A percentile compares a stretch with the other conserved stretches of the same genome.
These are phyloP conservation scores for Sphaerobolus stellatus DNA, from an alignment of 1,284 basidiomycete species.

Conservation along the genomic window DNA sequence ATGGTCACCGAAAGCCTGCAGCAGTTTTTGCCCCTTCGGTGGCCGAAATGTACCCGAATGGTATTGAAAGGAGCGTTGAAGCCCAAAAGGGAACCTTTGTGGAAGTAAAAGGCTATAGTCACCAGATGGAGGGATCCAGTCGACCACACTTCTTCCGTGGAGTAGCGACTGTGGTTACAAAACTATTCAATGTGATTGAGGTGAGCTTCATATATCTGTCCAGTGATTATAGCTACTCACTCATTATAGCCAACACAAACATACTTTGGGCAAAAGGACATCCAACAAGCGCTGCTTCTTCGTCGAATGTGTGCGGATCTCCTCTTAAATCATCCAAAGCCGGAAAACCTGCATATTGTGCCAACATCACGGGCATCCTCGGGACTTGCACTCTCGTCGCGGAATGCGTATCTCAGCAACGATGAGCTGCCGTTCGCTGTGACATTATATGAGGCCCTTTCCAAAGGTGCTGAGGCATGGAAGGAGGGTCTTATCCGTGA, in stretches of 20 bases:
- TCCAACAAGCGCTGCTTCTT: constrained; percentile 90
- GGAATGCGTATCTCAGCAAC: constrained; percentile 81
- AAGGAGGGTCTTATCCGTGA: constrained; percentile 48
- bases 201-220: constrained; percentile 38
- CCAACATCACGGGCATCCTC: constrained; percentile 73
- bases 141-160: constrained; percentile 94
- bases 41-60: constrained; percentile 85
- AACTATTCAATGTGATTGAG: constrained; percentile 91
- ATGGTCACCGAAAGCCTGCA: constrained; percentile 43
- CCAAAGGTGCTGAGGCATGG: constrained; percentile 57
- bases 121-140: constrained; percentile 83
- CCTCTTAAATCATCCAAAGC: constrained; percentile 72
- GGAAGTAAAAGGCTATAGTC: constrained; percentile 83
- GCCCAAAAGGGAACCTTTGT: constrained; percentile 88
- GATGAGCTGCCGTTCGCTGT: constrained; percentile 70
- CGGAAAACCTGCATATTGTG: constrained; percentile 74
- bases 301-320: constrained; percentile 84
- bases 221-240: neutral
- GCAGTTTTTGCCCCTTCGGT: constrained; percentile 80
- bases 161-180: constrained; percentile 93
- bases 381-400: constrained; percentile 81
- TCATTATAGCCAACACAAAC: constrained; percentile 76
- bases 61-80: constrained; percentile 76
- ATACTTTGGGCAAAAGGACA: constrained; percentile 99
- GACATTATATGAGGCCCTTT: constrained; percentile 70